Evolutionary conservation across 176 grass and related monocot species (phyloP).

Genomic region (Musa schizocarpa): DNA sequence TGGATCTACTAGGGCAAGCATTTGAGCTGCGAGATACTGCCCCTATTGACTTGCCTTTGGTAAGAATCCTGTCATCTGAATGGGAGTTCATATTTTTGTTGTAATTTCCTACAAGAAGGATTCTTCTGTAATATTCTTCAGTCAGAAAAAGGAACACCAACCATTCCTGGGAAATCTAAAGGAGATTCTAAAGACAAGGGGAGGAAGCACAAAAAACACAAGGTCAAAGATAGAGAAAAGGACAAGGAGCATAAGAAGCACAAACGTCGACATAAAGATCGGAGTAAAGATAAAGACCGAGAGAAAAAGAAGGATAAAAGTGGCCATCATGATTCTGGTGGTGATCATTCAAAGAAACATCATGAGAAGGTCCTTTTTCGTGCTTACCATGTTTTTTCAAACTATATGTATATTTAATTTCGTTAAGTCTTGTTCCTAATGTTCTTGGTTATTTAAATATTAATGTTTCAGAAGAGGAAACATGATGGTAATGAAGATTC

Average conservation of each 20-base stretch:
- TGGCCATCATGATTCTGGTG: slow-evolving; percentile 64
- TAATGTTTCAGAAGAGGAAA: slow-evolving; percentile 33
- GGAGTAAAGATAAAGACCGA: slow-evolving; percentile 75
- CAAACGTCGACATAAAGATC: slow-evolving; percentile 90
- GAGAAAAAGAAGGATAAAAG: slow-evolving; percentile 96
- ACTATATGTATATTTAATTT: not conserved
- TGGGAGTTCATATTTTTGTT: not conserved
- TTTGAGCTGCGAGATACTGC: slow-evolving; percentile 86
- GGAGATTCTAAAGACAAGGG: slow-evolving; percentile 81
- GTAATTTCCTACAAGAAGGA: slow-evolving; percentile 5
- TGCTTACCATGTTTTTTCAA: not conserved
- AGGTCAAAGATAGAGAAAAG: slow-evolving; percentile 79
- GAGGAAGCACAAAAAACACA: slow-evolving; percentile 93
- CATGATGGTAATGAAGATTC: slow-evolving; percentile 36
- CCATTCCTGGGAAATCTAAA: slow-evolving; percentile 69
- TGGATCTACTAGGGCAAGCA: slow-evolving; percentile 65
- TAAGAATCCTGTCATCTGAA: slow-evolving; percentile 30
- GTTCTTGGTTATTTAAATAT: not conserved
- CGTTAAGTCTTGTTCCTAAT: too few relatives aligned
- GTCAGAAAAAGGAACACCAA: slow-evolving; percentile 77
- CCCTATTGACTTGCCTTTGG: slow-evolving; percentile 75
- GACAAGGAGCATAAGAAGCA: slow-evolving; percentile 98
- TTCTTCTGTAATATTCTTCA: slow-evolving; percentile 8
- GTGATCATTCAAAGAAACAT: slow-evolving; percentile 71
- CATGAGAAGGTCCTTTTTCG: slow-evolving; percentile 46